Percentiles rank a stretch among this genome's conserved stretches.
Conservation (phyloP, 495 filamentous ascomycete genomes). For the Amorphotheca resinae region DNA sequence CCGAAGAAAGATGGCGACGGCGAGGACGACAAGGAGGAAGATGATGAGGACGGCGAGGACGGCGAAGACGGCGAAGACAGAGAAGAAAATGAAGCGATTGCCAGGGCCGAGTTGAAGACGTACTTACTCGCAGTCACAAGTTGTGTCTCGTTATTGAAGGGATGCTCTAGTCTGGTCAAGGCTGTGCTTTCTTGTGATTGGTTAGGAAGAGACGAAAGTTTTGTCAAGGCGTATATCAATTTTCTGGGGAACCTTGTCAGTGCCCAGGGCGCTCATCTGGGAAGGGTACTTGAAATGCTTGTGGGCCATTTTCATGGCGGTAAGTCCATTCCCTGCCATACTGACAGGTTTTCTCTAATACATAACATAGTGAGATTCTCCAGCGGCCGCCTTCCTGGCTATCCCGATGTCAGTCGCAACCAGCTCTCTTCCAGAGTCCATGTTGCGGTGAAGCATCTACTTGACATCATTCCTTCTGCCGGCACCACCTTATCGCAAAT, state of each 20-base stretch:
- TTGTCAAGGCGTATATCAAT: conserved; percentile 64
- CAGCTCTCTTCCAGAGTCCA: conserved; percentile 60
- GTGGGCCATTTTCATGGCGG: conserved; percentile 56
- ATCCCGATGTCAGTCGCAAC: conserved; percentile 41
- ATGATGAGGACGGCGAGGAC: conserved; percentile 27
- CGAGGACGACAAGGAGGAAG: conserved; percentile 26
- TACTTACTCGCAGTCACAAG: conserved; percentile 71
- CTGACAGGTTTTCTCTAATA: conserved; percentile 1
- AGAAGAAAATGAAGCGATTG: conserved; percentile 30
- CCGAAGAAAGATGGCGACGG: conserved; percentile 28
- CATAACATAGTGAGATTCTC: conserved; percentile 24
- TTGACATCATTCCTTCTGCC: conserved; percentile 67
- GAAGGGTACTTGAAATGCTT: conserved; percentile 60
- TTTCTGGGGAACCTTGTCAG: conserved; percentile 73
- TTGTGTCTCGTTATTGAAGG: conserved; percentile 55
- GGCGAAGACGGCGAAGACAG: conserved; percentile 24
- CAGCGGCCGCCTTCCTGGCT: conserved; percentile 46
- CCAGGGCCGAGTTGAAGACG: conserved; percentile 44
- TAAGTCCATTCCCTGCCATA: conserved; percentile 16
- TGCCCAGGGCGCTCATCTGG: conserved; percentile 57
- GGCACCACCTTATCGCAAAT: conserved; percentile 50
- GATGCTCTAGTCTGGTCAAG: conserved; percentile 61
- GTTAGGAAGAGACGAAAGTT: conserved; percentile 72
- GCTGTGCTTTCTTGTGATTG: conserved; percentile 64
- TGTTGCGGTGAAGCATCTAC: conserved; percentile 58